These are phyloP conservation scores for Yarrowia osloensis DNA, from an alignment of 805 yeast genomes.

Conservation along the genomic window DNA sequence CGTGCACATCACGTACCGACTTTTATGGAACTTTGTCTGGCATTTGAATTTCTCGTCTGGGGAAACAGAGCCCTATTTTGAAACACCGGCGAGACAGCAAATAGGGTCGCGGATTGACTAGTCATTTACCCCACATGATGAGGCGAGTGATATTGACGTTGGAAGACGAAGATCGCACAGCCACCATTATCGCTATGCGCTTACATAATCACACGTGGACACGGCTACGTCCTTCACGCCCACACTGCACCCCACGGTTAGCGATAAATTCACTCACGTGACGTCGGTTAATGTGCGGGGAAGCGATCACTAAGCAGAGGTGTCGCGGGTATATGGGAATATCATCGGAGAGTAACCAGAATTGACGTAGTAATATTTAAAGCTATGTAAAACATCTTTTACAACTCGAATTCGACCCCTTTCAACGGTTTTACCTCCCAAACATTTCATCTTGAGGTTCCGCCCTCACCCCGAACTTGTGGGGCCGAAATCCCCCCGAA, in stretches of 20 bases:
- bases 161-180: too few species aligned
- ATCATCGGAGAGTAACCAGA: neutral
- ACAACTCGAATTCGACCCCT: neutral
- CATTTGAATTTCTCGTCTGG: neutral
- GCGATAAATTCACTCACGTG: neutral
- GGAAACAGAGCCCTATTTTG: neutral
- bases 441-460: neutral
- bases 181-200: too few species aligned
- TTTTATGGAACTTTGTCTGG: slow-evolving; percentile 14
- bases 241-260: slow-evolving; percentile 7
- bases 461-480: slow-evolving; percentile 24
- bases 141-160: neutral
- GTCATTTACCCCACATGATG: neutral
- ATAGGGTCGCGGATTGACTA: neutral
- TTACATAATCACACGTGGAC: neutral
- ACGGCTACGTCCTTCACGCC: neutral
- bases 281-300: slow-evolving; percentile 20
- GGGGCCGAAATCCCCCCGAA: slow-evolving; percentile 31
- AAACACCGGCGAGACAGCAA: neutral
- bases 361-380: neutral
- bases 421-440: neutral
- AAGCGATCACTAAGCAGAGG: neutral
- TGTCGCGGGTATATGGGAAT: neutral
- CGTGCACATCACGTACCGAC: neutral
- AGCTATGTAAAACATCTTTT: neutral